Evolutionary conservation across 129 eudicot species (phyloP).

Genomic region (Lactuca sativa): DNA sequence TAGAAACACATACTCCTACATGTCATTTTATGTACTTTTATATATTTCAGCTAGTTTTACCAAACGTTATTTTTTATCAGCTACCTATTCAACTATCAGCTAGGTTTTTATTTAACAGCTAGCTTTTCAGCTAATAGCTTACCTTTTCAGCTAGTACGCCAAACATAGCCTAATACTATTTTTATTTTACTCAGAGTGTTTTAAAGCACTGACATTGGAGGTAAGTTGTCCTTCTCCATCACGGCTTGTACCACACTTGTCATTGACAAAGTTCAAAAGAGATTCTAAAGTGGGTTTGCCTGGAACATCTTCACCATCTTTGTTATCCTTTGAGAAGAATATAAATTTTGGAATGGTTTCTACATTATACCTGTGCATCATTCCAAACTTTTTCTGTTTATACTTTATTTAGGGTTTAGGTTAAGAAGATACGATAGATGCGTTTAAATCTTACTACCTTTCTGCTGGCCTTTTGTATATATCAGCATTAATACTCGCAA

Average conservation of each 20-base stretch:
- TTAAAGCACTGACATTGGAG: constrained; percentile 46
- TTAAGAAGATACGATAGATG: neutral
- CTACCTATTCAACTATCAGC: too few species aligned
- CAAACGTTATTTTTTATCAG: too few species aligned
- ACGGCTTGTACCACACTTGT: constrained; percentile 78
- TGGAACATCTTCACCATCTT: constrained; percentile 78
- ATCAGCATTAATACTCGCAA: constrained; percentile 84
- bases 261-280: constrained; percentile 70
- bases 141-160: too few species aligned
- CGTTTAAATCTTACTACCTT: constrained; percentile 53
- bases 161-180: too few species aligned
- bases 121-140: too few species aligned
- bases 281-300: constrained; percentile 62
- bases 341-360: constrained; percentile 75
- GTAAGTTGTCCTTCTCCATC: constrained; percentile 76
- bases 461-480: constrained; percentile 53
- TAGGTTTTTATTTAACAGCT: too few species aligned
- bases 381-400: neutral
- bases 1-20: too few species aligned
- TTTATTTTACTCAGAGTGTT: too few species aligned
- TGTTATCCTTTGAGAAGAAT: constrained; percentile 80
- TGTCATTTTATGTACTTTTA: too few species aligned
- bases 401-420: neutral
- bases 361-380: constrained; percentile 60
- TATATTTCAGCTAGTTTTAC: too few species aligned